Percentiles rank a stretch among this genome's conserved stretches.
phyloP scores from a whole-genome alignment of 176 grass and related monocot genomes.

The Tillandsia leiboldiana region DNA sequence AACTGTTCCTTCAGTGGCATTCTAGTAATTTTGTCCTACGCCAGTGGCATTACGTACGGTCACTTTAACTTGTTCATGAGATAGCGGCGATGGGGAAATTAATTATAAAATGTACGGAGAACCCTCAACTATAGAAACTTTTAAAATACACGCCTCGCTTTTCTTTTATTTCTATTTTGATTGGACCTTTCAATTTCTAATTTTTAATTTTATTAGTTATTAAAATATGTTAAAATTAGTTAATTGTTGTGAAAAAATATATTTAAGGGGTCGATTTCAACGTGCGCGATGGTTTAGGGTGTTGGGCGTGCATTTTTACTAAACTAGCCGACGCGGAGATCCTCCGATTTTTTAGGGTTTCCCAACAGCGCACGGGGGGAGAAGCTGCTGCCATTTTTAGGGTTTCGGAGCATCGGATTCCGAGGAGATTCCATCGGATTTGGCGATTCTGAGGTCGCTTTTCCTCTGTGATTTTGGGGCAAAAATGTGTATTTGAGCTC shows the following conservation, averaged over 20 bases:
- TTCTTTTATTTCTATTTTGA: too few species aligned
- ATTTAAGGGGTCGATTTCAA: too few species aligned
- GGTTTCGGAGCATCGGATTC: neutral
- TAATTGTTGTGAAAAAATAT: too few species aligned
- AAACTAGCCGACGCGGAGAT: neutral
- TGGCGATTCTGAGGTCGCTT: neutral
- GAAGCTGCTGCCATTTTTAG: neutral
- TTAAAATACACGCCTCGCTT: too few species aligned
- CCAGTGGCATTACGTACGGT: neutral
- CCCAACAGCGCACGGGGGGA: neutral
- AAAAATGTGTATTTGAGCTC: neutral
- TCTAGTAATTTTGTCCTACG: neutral
- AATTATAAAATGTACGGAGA: neutral
- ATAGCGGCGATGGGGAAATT: neutral
- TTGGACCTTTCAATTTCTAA: too few species aligned
- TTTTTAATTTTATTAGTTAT: too few species aligned
- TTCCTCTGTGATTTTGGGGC: neutral
- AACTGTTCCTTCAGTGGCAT: neutral
- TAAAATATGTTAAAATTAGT: too few species aligned
- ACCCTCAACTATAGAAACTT: too few species aligned
- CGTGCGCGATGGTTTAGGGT: too few species aligned
- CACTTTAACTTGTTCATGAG: neutral
- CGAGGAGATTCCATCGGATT: neutral
- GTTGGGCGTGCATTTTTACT: too few species aligned
- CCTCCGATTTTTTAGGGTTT: constrained; percentile 1